phyloP scores from a whole-genome alignment of 306 rosid genomes.

The Abrus pulchellus region DNA sequence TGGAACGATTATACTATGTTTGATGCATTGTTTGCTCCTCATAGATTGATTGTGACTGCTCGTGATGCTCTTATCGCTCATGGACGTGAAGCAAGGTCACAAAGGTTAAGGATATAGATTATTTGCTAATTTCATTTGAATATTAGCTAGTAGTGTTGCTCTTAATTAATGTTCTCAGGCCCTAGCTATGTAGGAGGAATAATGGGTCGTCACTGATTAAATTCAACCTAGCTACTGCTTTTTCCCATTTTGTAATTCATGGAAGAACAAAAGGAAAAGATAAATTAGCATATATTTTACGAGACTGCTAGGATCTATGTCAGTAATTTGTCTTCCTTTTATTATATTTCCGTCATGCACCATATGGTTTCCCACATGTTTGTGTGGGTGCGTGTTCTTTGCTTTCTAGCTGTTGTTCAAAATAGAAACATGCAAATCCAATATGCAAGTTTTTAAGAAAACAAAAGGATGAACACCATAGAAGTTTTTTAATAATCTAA shows the following conservation, averaged over 20 bases:
- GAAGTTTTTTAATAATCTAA: too few species aligned
- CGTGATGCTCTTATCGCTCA: slow-evolving; percentile 73
- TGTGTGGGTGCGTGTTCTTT: too few species aligned
- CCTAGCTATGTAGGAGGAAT: background rate
- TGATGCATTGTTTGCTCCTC: slow-evolving; percentile 66
- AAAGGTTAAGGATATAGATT: slow-evolving; percentile 54
- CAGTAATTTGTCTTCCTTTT: too few species aligned
- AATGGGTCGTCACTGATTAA: background rate
- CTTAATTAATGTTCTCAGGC: slow-evolving; percentile 3
- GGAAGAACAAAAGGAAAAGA: slow-evolving; percentile 29
- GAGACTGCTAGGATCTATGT: background rate
- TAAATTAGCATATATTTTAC: background rate
- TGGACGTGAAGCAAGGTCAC: slow-evolving; percentile 54
- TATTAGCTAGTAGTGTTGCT: background rate
- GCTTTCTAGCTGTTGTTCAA: too few species aligned
- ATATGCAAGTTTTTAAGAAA: too few species aligned
- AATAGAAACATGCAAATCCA: too few species aligned
- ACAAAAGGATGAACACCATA: too few species aligned
- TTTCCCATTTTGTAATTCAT: slow-evolving; percentile 12
- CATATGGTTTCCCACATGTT: too few species aligned
- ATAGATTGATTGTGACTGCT: slow-evolving; percentile 58
- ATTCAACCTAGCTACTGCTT: background rate
- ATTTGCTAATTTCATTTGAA: slow-evolving; percentile 29
- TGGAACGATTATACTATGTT: slow-evolving; percentile 70
- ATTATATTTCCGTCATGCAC: too few species aligned